Evolutionary conservation across 1,284 basidiomycete genomes (phyloP), one percentile per base, ranked within the genome.

Genomic region (Trametes polyzona): DNA sequence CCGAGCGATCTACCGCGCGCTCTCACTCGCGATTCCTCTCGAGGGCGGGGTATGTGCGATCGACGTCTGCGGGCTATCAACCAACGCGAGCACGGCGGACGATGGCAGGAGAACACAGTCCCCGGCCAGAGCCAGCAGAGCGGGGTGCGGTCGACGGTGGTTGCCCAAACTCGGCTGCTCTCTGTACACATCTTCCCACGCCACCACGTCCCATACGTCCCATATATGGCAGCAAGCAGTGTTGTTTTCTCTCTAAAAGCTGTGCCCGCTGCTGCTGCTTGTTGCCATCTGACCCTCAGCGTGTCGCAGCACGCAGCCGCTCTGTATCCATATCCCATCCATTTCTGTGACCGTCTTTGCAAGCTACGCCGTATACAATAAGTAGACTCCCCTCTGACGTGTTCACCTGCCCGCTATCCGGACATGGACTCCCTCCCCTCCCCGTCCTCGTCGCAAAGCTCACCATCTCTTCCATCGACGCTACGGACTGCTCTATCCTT

Each of bases 141-240:
- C 46, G 21, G 10, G 12, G 17, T 26, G 24, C 33, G 1, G 10
- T 7, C 8, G 5, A 4, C 30, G 19, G 17, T 10, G 26, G 23
- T 14, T 1, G 23, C 17, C 33, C 36, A 11, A 7, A 6, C 33
- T 21, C 35, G 3, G 17, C 24, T n/a, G n/a, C 16, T 21, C 21
- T 23, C n/a, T 16, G 16, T 7, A 4, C 27, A 1, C 36, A 10
- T 7, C 27, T 40, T 49, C 47, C 47, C 47, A 49, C 47, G 47
- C 37, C 47, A 39, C 47, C 7, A 47, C 14, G 46, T 24, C 14
- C 10, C 9, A 7, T 9, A 27, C 33, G 7, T 3, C 16, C 46
- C 33, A 26, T 26, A 39, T 49, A 19, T 26, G 47, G 47, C 35
- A 49, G 47, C 35, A 49, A 39, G 23, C 37, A 27, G 27, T 49